A percentile compares a stretch with the other conserved stretches of the same genome.
These are phyloP conservation scores for Arctium lappa DNA, from an alignment of 129 eudicot genomes.

Conservation along the genomic window DNA sequence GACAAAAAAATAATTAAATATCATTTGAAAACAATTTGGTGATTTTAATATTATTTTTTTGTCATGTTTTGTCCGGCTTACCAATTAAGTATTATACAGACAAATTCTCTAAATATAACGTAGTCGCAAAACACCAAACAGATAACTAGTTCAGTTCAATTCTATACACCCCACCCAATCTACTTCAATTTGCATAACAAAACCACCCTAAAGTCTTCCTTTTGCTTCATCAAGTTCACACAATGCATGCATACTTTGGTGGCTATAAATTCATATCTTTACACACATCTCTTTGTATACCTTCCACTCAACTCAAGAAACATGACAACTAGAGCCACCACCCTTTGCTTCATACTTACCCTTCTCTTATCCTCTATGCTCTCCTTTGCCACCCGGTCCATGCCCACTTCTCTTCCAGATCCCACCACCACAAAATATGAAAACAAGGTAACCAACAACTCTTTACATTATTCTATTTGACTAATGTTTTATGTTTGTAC, in stretches of 20 bases:
- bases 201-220: conserved; percentile 4
- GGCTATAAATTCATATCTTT: conserved; percentile 10
- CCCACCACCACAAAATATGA: conserved; percentile 2
- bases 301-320: background rate
- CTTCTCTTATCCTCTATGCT: conserved; percentile 12
- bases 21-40: background rate
- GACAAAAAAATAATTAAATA: no score
- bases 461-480: background rate
- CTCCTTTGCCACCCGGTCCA: conserved; percentile 4
- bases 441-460: conserved; percentile 4
- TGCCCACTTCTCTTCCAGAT: background rate
- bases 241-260: conserved; percentile 2
- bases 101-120: background rate
- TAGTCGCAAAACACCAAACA: background rate
- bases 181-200: background rate
- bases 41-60: background rate
- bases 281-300: background rate
- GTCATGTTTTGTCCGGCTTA: background rate
- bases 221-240: conserved; percentile 26
- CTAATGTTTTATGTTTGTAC: background rate
- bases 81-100: background rate
- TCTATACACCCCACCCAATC: background rate
- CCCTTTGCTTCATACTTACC: conserved; percentile 14
- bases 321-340: conserved; percentile 17
- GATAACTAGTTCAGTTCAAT: background rate